Conservation (phyloP, 2,329 filamentous ascomycete species). For the Trichoderma asperellum region DNA sequence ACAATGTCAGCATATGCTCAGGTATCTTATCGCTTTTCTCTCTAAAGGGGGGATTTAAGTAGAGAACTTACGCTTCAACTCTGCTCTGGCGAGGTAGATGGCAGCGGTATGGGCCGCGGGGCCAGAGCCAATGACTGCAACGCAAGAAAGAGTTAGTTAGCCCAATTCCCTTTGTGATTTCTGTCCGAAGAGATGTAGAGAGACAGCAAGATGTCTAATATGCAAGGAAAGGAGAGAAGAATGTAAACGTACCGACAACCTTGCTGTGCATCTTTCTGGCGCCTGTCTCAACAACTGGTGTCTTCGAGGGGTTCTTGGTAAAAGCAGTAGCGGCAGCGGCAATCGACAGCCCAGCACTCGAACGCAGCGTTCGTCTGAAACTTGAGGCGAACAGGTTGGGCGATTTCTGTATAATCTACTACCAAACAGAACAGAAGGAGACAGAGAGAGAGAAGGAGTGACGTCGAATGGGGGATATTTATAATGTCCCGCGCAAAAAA, state of each 20-base stretch:
- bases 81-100: conserved; percentile 92
- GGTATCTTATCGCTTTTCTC: neutral
- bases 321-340: conserved; percentile 69
- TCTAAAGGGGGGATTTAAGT: too few relatives aligned
- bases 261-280: conserved; percentile 83
- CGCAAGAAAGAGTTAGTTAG: neutral
- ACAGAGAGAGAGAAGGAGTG: neutral
- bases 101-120: conserved; percentile 97
- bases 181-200: neutral
- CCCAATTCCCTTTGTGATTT: neutral
- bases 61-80: conserved; percentile 71
- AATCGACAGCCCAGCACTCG: conserved; percentile 73
- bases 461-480: neutral
- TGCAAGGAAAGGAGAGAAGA: neutral
- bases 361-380: conserved; percentile 75
- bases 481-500: conserved; percentile 10
- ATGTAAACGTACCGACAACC: conserved; percentile 73
- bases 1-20: neutral
- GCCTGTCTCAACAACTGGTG: conserved; percentile 41
- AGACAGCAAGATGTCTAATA: neutral
- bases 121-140: conserved; percentile 81
- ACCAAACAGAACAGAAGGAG: neutral
- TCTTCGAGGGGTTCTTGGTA: conserved; percentile 46
- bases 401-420: conserved; percentile 42
- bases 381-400: conserved; percentile 90